Base-by-base conservation (phyloP, 1,139 yeast genomes). In the Suzukiozyma palmioleophila region DNA sequence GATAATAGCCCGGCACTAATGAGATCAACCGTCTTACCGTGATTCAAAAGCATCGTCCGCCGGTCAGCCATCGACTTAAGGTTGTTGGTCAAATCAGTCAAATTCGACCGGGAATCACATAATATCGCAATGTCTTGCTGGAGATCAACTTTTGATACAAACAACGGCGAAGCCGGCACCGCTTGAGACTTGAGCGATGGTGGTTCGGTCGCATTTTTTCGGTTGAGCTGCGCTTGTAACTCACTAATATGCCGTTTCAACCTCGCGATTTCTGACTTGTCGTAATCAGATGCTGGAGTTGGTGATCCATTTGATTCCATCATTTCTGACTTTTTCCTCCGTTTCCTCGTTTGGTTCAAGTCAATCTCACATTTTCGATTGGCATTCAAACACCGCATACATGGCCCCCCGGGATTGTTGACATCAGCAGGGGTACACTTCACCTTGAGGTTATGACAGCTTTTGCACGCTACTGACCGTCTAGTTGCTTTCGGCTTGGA, bases 361-460 rank as follows among this genome's bases (percentile, higher is more conserved):
- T 85, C 88, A 39, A 84, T 80, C 42, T 81, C 81, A 62, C 97
- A 89, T 27, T 60, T 62, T 43, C 81, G 68, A 33, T 74, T 71
- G 21, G 84, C 71, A 54, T 80, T 85, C 26, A 75, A 48, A 56
- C 97, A 89, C 37, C 96, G 69, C 8, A 75, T 62, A 60, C 97
- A 89, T 0, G 92, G 79, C n/a, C 80, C 76, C 2, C 68, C 56
- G 3, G 82, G 83, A 45, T 77, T 71, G 11, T 62, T 49, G 0
- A 74, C 69, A 54, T 84, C 84, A 1, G 83, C 69, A 0, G 95
- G 94, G 10, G 84, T 79, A 57, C 96, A 88, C 48, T 83, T 81
- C 27, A 87, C 95, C 53, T 88, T 88, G 38, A 87, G 68, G 1
- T 84, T 59, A 52, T 88, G 95, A 56, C 96, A 88, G 40, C 82